Evolutionary conservation across 768 basidiomycete species (phyloP), one percentile per base, ranked within the genome.

Genomic region (Leccinum pellstonianum): DNA sequence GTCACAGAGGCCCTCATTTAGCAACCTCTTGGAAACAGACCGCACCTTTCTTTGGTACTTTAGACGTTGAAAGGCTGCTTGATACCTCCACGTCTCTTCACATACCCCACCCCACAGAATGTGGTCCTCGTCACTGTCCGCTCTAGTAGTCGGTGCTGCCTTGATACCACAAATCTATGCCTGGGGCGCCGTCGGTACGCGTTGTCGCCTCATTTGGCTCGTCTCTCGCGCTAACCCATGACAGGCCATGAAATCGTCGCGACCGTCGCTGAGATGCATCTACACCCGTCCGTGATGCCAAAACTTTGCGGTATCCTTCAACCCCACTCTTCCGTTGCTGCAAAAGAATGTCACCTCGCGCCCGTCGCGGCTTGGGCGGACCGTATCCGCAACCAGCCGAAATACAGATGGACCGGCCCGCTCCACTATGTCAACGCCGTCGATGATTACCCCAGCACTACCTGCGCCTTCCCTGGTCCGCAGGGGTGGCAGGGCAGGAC

Each of bases 321-420:
- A 74, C 76, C 43, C 0, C 2, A 4, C n/a, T 43, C 43, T 19
- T 43, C 43, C n/a, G 43, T 76, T 68, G 14, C 64, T 67, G 55
- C 67, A 67, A 55, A 67, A 63, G 56, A 80, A 75, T 95, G 96
- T 66, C 87, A 91, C 73, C 82, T 99, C 27, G 88, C 95, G 0
- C 80, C 87, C 14, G 80, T 96, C 51, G 88, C 96, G 0, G 75
- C 90, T 0, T 99, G 96, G 96, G 94, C 96, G 0, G 95, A 98
- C 75, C 76, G 76, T 47, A 72, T 87, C 50, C 83, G 86, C 53
- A 77, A 70, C 63, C 67, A 60, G 25, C 64, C 73, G 8, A 77
- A 76, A 65, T 87, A 86, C 78, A 81, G 83, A 31, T 92, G 88
- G 88, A 90, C 89, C 5, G 85, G 80, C 0, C 71, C 87, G 0